phyloP scores from a whole-genome alignment of 441 rosid species.

The Brassica hybrid region DNA sequence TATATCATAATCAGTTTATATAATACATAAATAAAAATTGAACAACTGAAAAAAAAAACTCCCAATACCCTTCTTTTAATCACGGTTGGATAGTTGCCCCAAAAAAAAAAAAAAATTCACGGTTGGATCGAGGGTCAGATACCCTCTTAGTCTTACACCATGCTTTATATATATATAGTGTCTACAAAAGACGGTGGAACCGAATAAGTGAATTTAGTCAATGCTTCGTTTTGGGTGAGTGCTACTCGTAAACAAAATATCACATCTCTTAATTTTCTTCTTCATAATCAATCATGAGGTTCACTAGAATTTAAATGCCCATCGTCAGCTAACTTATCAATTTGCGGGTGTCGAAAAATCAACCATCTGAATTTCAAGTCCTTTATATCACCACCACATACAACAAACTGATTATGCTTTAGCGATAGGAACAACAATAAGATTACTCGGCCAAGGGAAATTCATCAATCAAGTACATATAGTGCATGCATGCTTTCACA shows the following conservation, averaged over 20 bases:
- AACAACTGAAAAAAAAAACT: not conserved
- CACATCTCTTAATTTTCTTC: not conserved
- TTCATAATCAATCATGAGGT: constrained; percentile 9
- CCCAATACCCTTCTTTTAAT: not conserved
- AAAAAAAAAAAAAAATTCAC: too few relatives aligned
- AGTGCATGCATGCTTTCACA: constrained; percentile 38
- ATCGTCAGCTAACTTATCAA: constrained; percentile 8
- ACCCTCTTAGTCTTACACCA: not conserved
- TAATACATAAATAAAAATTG: too few relatives aligned
- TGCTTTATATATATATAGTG: not conserved
- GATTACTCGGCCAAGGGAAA: not conserved
- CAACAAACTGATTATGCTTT: constrained; percentile 19
- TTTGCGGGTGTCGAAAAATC: constrained; percentile 15
- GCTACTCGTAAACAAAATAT: not conserved
- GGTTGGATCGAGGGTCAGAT: too few relatives aligned
- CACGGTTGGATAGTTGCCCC: too few relatives aligned
- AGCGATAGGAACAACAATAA: constrained; percentile 8
- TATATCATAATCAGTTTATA: too few relatives aligned
- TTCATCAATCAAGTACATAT: not conserved
- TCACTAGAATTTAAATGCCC: not conserved
- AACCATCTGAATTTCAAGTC: constrained; percentile 15
- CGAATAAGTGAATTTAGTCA: constrained; percentile 1
- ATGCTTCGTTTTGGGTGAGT: not conserved
- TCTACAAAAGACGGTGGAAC: not conserved
- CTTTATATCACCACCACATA: constrained; percentile 24